A percentile compares a stretch with the other conserved stretches of the same genome.
Evolutionary conservation across 2,329 filamentous ascomycete species (phyloP).

Genomic region (Metarhizium sp.): DNA sequence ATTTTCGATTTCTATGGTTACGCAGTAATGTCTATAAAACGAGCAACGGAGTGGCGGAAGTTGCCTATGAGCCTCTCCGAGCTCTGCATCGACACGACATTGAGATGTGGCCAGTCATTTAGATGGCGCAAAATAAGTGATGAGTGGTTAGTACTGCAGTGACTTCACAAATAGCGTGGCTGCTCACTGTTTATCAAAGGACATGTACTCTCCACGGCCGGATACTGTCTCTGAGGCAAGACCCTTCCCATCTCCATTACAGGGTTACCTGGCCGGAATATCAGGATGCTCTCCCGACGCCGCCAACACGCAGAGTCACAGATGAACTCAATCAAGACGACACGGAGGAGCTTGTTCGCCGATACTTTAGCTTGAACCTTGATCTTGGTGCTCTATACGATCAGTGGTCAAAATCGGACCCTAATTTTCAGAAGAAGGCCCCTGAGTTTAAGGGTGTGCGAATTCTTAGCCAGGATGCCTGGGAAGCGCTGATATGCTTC

Average conservation of each 20-base stretch:
- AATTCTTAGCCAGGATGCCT: conserved; percentile 88
- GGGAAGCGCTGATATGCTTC: conserved; percentile 89
- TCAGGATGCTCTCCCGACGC: conserved; percentile 7
- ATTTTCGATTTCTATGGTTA: not conserved
- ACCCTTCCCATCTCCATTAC: conserved; percentile 70
- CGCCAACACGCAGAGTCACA: conserved; percentile 4
- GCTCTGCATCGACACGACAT: conserved; percentile 86
- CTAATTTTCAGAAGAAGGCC: conserved; percentile 83
- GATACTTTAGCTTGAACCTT: conserved; percentile 82
- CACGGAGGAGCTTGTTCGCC: conserved; percentile 61
- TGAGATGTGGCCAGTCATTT: conserved; percentile 94
- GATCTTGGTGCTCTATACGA: conserved; percentile 69
- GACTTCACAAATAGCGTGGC: not conserved
- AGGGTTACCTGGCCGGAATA: conserved; percentile 51
- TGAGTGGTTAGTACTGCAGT: conserved; percentile 55
- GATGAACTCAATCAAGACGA: conserved; percentile 42
- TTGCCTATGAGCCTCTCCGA: conserved; percentile 75
- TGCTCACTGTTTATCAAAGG: conserved; percentile 30
- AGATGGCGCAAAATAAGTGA: conserved; percentile 82
- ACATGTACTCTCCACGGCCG: conserved; percentile 79
- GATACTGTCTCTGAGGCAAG: conserved; percentile 77
- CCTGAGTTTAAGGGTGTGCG: conserved; percentile 83
- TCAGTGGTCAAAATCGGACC: conserved; percentile 76
- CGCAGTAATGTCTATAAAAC: conserved; percentile 26
- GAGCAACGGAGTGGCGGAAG: conserved; percentile 74